Evolutionary conservation across 192 early-diverging fungal species (phyloP).

Genomic region (Lunasporangiospora selenospora): DNA sequence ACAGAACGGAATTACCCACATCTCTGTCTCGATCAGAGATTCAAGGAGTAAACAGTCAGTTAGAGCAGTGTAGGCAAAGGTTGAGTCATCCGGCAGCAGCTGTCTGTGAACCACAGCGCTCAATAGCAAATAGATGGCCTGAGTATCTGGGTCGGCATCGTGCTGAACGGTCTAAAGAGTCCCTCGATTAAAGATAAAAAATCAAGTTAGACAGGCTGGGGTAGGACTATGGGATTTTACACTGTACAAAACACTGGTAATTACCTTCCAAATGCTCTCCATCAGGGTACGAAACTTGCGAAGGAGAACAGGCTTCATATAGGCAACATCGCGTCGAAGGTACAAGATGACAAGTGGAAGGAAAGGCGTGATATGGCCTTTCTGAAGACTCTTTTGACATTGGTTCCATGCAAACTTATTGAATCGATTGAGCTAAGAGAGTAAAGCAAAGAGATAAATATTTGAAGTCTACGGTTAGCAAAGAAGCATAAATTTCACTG

Average conservation of each 20-base stretch:
- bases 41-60: conserved; percentile 48
- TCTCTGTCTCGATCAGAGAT: conserved; percentile 34
- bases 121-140: conserved; percentile 45
- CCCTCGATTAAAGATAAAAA: neutral
- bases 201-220: neutral
- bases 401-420: conserved; percentile 55
- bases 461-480: no score
- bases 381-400: conserved; percentile 38
- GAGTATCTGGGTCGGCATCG: conserved; percentile 28
- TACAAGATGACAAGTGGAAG: conserved; percentile 49
- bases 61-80: conserved; percentile 44
- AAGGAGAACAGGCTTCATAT: conserved; percentile 43
- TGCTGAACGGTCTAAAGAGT: conserved; percentile 22
- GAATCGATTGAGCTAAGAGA: conserved; percentile 45
- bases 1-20: conserved; percentile 52
- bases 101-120: conserved; percentile 49
- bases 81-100: conserved; percentile 37
- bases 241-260: neutral
- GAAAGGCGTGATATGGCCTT: conserved; percentile 43
- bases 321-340: conserved; percentile 47
- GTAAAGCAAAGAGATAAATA: no score
- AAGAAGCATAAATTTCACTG: no score
- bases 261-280: conserved; percentile 49
- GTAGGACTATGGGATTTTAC: neutral
- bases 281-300: conserved; percentile 33